Conservation (phyloP, 495 filamentous ascomycete genomes). For the Halenospora varia region DNA sequence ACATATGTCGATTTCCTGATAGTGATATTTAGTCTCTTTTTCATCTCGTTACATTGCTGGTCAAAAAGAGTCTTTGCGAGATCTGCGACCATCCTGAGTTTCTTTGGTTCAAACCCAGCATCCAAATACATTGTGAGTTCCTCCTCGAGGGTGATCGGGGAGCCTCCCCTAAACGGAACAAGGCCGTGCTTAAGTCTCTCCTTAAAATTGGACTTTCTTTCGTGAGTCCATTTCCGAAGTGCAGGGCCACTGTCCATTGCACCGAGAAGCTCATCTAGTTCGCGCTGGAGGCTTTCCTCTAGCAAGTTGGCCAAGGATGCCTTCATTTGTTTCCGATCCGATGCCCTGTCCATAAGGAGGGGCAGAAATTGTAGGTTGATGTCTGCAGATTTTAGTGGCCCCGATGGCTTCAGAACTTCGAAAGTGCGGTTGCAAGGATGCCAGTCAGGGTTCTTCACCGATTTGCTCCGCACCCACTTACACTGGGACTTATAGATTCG, state of each 20-base stretch:
- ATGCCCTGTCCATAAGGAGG: constrained; percentile 66
- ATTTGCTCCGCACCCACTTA: constrained; percentile 58
- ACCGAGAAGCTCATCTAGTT: constrained; percentile 56
- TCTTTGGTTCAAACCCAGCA: constrained; percentile 60
- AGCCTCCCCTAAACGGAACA: constrained; percentile 39
- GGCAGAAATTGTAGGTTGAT: constrained; percentile 77
- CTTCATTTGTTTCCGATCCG: constrained; percentile 42
- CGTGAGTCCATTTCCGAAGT: constrained; percentile 55
- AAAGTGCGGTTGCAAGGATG: constrained; percentile 58
- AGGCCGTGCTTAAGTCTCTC: constrained; percentile 26
- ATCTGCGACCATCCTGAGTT: constrained; percentile 52
- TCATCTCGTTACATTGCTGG: constrained; percentile 46
- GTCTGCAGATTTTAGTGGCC: constrained; percentile 55
- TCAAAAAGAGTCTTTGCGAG: constrained; percentile 39
- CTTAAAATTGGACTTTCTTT: constrained; percentile 20
- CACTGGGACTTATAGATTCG: constrained; percentile 73
- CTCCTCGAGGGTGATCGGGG: constrained; percentile 50
- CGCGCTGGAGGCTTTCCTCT: constrained; percentile 49
- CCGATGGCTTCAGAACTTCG: constrained; percentile 64
- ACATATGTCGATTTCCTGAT: constrained; percentile 72
- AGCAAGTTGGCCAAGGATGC: constrained; percentile 56
- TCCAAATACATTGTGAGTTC: constrained; percentile 47
- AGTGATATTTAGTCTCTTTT: constrained; percentile 63
- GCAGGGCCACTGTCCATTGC: constrained; percentile 45
- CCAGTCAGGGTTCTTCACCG: background rate